Evolutionary conservation across 768 basidiomycete species (phyloP).

Genomic region (Phaffia australis): DNA sequence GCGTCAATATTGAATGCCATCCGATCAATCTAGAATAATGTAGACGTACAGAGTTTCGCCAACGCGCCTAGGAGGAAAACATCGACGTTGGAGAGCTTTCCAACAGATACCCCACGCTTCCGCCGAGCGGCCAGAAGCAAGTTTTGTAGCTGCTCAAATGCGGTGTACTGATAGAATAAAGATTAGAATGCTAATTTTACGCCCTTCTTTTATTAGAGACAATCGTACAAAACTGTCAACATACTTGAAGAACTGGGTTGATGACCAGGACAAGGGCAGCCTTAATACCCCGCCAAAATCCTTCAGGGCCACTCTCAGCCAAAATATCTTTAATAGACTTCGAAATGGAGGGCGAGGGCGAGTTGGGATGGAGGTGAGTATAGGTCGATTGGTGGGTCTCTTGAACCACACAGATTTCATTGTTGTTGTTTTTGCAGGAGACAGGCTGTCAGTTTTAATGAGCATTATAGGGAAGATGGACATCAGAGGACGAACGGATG

Average conservation of each 20-base stretch:
- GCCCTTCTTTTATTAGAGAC: not conserved
- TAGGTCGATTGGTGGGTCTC: conserved; percentile 24
- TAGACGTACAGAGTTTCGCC: conserved; percentile 55
- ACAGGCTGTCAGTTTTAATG: not conserved
- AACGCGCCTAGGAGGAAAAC: conserved; percentile 91
- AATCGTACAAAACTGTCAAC: conserved; percentile 3
- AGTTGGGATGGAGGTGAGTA: conserved; percentile 11
- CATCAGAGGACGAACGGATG: conserved; percentile 38
- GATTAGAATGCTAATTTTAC: not conserved
- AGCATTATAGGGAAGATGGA: not conserved
- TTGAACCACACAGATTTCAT: not conserved
- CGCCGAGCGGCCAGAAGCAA: conserved; percentile 55
- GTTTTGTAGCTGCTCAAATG: conserved; percentile 92
- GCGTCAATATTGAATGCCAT: too few species aligned
- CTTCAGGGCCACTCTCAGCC: conserved; percentile 61
- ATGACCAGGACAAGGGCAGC: conserved; percentile 87
- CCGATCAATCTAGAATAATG: not conserved
- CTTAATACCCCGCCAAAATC: conserved; percentile 84
- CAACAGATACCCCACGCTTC: conserved; percentile 31
- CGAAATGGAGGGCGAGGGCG: conserved; percentile 45
- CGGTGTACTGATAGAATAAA: conserved; percentile 56
- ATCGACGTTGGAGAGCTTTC: conserved; percentile 69
- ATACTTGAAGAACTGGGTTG: conserved; percentile 72
- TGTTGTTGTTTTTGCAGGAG: not conserved
- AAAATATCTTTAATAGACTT: conserved; percentile 61